A percentile compares a stretch with the other conserved stretches of the same genome.
These are phyloP conservation scores for Croton setiger DNA, from an alignment of 441 rosid genomes.

Conservation along the genomic window DNA sequence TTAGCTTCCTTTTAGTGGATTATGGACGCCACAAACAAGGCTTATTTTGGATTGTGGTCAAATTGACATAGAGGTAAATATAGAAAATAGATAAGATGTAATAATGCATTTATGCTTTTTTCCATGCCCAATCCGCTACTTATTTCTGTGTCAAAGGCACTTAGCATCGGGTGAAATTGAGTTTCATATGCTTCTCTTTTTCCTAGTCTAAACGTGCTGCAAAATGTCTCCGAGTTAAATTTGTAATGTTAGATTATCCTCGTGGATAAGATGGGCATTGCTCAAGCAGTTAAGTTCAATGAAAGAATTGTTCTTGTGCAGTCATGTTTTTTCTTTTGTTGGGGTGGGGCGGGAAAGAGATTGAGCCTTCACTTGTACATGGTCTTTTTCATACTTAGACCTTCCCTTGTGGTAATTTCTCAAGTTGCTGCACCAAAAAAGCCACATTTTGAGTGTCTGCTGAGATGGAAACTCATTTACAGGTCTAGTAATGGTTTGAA, in stretches of 20 bases:
- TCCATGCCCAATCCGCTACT: too few species aligned
- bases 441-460: too few species aligned
- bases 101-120: not conserved
- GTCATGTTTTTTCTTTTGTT: not conserved
- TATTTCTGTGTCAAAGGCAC: too few species aligned
- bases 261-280: not conserved
- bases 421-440: too few species aligned
- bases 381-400: too few species aligned
- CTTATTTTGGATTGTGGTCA: not conserved
- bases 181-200: not conserved
- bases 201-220: not conserved
- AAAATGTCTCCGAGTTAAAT: not conserved
- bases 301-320: not conserved
- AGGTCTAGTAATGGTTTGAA: too few species aligned
- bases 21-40: not conserved
- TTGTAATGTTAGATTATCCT: not conserved
- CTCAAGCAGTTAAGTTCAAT: not conserved
- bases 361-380: too few species aligned
- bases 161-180: too few species aligned
- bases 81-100: not conserved
- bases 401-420: too few species aligned
- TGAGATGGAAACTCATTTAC: too few species aligned
- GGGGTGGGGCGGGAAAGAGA: not conserved
- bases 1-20: not conserved
- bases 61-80: not conserved